These are phyloP conservation scores for Cryptosporidium sp. DNA, from an alignment of 169 alveolate species.

Conservation along the genomic window DNA sequence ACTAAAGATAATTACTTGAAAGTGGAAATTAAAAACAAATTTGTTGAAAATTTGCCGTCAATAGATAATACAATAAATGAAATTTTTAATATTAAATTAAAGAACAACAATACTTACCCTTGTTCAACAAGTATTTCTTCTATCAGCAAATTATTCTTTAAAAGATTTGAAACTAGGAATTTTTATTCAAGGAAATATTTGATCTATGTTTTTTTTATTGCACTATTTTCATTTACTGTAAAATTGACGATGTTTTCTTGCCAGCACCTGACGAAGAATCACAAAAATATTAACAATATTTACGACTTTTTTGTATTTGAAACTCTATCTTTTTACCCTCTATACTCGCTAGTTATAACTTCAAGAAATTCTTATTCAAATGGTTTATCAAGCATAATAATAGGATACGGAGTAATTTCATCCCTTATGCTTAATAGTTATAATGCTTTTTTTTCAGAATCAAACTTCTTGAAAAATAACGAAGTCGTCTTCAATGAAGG, in stretches of 20 bases:
- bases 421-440: neutral
- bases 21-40: neutral
- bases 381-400: neutral
- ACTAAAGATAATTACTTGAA: neutral
- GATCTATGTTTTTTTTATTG: slow-evolving; percentile 7
- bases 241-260: neutral
- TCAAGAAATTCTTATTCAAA: neutral
- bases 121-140: slow-evolving; percentile 1
- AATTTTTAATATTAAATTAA: slow-evolving; percentile 1
- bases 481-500: neutral
- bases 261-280: neutral
- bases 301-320: neutral
- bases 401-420: slow-evolving; percentile 25
- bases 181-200: neutral
- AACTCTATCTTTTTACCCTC: slow-evolving; percentile 5
- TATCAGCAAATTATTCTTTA: neutral
- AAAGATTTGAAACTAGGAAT: neutral
- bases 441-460: neutral
- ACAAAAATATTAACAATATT: neutral
- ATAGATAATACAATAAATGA: slow-evolving; percentile 14
- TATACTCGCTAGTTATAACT: neutral
- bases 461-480: neutral
- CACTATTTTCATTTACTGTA: slow-evolving; percentile 9
- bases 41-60: neutral
- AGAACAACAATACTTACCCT: neutral